A percentile compares a stretch with the other conserved stretches of the same genome.
Conservation (phyloP, 768 basidiomycete genomes). For the Kwoniella dejecticola region DNA sequence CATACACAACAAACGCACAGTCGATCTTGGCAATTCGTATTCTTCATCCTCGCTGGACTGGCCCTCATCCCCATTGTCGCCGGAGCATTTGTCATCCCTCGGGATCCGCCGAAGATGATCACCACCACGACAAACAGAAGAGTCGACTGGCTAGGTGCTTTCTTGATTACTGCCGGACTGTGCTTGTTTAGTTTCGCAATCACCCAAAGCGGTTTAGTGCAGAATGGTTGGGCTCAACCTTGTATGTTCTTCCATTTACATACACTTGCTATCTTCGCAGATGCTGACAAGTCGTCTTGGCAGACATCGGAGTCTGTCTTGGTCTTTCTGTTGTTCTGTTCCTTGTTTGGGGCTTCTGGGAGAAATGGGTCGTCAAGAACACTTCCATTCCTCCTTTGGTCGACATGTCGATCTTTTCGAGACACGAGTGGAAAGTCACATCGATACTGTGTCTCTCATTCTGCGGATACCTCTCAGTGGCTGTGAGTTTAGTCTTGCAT, state of each 20-base stretch:
- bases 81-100: constrained; percentile 64
- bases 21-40: constrained; percentile 59
- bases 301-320: constrained; percentile 70
- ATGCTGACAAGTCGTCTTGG: not conserved
- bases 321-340: constrained; percentile 66
- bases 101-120: constrained; percentile 62
- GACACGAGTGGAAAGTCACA: constrained; percentile 27
- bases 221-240: constrained; percentile 63
- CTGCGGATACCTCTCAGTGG: constrained; percentile 13
- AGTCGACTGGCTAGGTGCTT: constrained; percentile 75
- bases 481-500: constrained; percentile 3
- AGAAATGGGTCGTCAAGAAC: constrained; percentile 62
- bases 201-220: constrained; percentile 65
- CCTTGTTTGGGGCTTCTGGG: constrained; percentile 65
- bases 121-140: constrained; percentile 64
- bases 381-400: constrained; percentile 34
- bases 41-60: constrained; percentile 66
- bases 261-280: too few species aligned
- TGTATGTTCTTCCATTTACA: constrained; percentile 60
- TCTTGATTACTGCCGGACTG: constrained; percentile 65
- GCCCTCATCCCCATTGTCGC: constrained; percentile 62
- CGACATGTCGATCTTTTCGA: constrained; percentile 29
- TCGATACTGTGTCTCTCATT: constrained; percentile 21
- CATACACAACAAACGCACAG: not conserved
- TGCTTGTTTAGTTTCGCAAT: constrained; percentile 71